Evolutionary conservation across 805 yeast genomes (phyloP).

Genomic region (Myxozyma vanderwaltii): DNA sequence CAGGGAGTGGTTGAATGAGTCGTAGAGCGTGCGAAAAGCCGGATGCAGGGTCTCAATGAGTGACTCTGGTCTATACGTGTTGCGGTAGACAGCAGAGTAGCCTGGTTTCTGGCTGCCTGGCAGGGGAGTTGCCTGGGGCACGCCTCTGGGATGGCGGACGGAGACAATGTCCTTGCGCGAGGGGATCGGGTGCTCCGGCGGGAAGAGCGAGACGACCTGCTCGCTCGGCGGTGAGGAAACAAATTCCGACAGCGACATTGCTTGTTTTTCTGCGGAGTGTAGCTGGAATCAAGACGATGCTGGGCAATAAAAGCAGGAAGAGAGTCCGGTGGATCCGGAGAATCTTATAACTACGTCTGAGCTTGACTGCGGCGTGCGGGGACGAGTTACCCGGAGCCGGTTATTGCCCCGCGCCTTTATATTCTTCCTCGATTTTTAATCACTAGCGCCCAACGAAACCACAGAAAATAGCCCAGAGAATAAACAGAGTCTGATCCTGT

Average conservation of each 20-base stretch:
- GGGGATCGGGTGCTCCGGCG: constrained; percentile 26
- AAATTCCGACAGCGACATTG: constrained; percentile 11
- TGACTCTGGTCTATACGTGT: constrained; percentile 42
- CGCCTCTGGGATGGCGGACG: constrained; percentile 12
- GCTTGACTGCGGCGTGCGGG: constrained; percentile 1
- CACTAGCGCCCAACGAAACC: too few relatives aligned
- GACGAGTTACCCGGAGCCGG: not conserved
- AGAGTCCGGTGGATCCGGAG: not conserved
- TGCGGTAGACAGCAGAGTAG: constrained; percentile 57
- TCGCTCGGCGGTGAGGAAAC: constrained; percentile 2
- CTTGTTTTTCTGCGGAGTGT: not conserved
- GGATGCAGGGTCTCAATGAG: constrained; percentile 36
- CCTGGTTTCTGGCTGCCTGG: constrained; percentile 50
- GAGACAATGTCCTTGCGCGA: constrained; percentile 2
- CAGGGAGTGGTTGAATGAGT: constrained; percentile 22
- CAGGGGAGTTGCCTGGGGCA: constrained; percentile 45
- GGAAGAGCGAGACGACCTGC: constrained; percentile 15
- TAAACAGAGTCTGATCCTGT: too few relatives aligned
- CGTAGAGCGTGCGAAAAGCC: constrained; percentile 27
- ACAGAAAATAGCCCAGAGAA: too few relatives aligned
- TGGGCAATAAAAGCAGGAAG: not conserved
- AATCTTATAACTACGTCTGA: not conserved
- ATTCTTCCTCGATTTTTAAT: too few relatives aligned
- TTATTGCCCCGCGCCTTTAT: too few relatives aligned
- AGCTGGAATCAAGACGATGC: too few relatives aligned